A percentile compares a stretch with the other conserved stretches of the same genome.
These are phyloP conservation scores for Centaurea solstitialis DNA, from an alignment of 129 eudicot species.

Conservation along the genomic window DNA sequence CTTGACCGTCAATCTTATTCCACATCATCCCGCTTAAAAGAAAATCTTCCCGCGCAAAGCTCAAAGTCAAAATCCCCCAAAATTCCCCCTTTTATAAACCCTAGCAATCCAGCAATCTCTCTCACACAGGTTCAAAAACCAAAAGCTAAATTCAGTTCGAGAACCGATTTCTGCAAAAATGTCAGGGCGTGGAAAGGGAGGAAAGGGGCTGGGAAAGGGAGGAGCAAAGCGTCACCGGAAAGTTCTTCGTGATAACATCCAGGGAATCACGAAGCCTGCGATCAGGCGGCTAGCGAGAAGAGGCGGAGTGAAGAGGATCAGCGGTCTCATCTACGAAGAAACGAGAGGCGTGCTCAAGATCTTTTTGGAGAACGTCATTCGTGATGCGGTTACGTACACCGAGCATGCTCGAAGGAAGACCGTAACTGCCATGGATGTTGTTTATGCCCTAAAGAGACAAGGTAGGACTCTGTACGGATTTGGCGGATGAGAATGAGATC, in stretches of 20 bases:
- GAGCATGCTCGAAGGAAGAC: conserved; percentile 10
- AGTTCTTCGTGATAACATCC: conserved; percentile 3
- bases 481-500: neutral
- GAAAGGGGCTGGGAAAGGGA: conserved; percentile 5
- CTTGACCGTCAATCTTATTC: conserved; percentile 12
- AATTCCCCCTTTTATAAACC: conserved; percentile 11
- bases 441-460: neutral
- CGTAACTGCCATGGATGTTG: conserved; percentile 9
- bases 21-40: neutral
- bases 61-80: neutral
- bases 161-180: neutral
- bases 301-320: neutral
- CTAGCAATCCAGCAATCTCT: neutral
- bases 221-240: conserved; percentile 13
- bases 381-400: neutral
- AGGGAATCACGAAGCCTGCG: neutral
- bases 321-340: conserved; percentile 9
- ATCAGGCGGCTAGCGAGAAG: conserved; percentile 4
- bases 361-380: conserved; percentile 2
- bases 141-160: neutral
- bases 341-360: neutral
- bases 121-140: neutral
- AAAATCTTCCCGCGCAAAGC: neutral
- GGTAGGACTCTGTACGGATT: conserved; percentile 6
- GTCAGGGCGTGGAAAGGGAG: conserved; percentile 7